A percentile compares a stretch with the other conserved stretches of the same genome.
Evolutionary conservation across 805 yeast genomes (phyloP).

Genomic region (Wickerhamiella bombiphila): DNA sequence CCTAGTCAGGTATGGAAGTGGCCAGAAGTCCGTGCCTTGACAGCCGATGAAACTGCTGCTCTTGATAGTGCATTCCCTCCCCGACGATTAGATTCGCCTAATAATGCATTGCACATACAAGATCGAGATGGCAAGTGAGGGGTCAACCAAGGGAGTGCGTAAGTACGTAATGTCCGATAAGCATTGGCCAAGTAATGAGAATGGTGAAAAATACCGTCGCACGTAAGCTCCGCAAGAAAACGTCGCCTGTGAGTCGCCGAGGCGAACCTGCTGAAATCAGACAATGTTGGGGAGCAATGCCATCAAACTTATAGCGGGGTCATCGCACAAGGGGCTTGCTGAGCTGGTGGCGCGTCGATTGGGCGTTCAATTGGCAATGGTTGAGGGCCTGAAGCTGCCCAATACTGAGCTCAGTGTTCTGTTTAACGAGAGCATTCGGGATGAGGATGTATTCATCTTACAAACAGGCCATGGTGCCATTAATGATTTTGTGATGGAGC

Average conservation of each 20-base stretch:
- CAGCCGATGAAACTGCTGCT: slow-evolving; percentile 1
- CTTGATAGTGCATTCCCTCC: neutral
- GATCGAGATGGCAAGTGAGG: no score
- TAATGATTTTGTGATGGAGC: slow-evolving; percentile 77
- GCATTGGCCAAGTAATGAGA: no score
- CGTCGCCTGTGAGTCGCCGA: no score
- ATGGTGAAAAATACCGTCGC: no score
- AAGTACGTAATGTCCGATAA: no score
- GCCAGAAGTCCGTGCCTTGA: slow-evolving; percentile 7
- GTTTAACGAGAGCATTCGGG: slow-evolving; percentile 82
- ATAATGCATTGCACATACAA: no score
- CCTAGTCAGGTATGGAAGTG: slow-evolving; percentile 2
- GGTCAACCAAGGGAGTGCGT: no score
- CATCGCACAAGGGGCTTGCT: slow-evolving; percentile 65
- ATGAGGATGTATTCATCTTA: slow-evolving; percentile 46
- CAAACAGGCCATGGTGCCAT: slow-evolving; percentile 81
- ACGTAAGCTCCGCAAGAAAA: no score
- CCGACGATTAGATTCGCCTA: no score
- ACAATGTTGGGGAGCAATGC: slow-evolving; percentile 30
- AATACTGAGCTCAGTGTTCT: slow-evolving; percentile 18
- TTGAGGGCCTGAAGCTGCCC: slow-evolving; percentile 39
- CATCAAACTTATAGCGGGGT: slow-evolving; percentile 42
- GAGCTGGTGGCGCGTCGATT: slow-evolving; percentile 51
- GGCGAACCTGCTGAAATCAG: no score
- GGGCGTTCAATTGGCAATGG: slow-evolving; percentile 36